Conservation (phyloP, 2,329 filamentous ascomycete species). For the Fonsecaea nubica region DNA sequence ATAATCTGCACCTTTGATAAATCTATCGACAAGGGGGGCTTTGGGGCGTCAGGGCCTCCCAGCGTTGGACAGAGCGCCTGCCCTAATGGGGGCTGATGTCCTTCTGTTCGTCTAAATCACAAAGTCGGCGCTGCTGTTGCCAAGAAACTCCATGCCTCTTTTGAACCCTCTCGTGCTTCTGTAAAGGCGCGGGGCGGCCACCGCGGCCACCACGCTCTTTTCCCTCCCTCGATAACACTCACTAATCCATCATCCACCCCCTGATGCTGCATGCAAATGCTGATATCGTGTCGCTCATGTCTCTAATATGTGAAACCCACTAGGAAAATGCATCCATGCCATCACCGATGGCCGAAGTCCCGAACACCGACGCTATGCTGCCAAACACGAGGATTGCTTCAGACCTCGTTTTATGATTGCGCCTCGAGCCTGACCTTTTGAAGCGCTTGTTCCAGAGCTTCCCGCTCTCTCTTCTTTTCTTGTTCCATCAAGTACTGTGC, state of each 20-base stretch:
- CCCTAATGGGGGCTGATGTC: neutral
- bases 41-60: too few relatives aligned
- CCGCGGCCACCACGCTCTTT: neutral
- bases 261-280: slow-evolving; percentile 25
- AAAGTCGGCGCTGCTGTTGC: neutral
- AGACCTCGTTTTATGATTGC: slow-evolving; percentile 3
- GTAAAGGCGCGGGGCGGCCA: neutral
- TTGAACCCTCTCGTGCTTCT: neutral
- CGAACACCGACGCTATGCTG: slow-evolving; percentile 41
- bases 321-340: slow-evolving; percentile 20
- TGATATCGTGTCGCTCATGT: slow-evolving; percentile 24
- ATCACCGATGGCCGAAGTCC: slow-evolving; percentile 31
- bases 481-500: slow-evolving; percentile 80
- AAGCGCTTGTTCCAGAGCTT: slow-evolving; percentile 57
- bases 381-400: neutral
- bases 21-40: neutral
- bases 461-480: slow-evolving; percentile 70
- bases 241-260: slow-evolving; percentile 14
- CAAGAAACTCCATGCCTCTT: neutral
- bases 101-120: neutral
- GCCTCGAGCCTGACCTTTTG: slow-evolving; percentile 35
- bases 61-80: neutral
- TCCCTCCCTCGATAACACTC: slow-evolving; percentile 16
- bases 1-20: slow-evolving; percentile 15
- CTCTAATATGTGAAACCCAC: slow-evolving; percentile 16